These are phyloP conservation scores for Fomitopsis serialis DNA, from an alignment of 768 basidiomycete genomes.

Conservation along the genomic window DNA sequence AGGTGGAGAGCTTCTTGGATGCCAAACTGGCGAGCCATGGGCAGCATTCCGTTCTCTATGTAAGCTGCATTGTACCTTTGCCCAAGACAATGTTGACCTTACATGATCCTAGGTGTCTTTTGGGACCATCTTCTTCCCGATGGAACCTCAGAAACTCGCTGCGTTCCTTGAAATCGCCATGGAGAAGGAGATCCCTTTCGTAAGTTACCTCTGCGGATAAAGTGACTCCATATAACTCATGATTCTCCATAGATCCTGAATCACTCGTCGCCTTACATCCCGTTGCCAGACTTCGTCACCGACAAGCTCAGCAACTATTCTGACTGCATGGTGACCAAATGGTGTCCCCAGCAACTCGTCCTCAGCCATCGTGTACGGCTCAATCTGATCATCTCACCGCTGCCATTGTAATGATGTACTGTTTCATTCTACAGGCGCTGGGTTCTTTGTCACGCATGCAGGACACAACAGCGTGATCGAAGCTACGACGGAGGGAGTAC, in stretches of 20 bases:
- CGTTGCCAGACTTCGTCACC: constrained; percentile 8
- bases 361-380: constrained; percentile 15
- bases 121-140: constrained; percentile 16
- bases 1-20: constrained; percentile 2
- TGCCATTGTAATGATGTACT: no score
- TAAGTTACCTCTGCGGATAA: not conserved
- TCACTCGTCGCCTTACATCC: constrained; percentile 8
- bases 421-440: constrained; percentile 1
- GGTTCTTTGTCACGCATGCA: constrained; percentile 11
- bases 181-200: constrained; percentile 15
- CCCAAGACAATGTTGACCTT: not conserved
- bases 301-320: constrained; percentile 9
- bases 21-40: constrained; percentile 4
- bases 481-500: constrained; percentile 12
- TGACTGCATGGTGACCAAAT: constrained; percentile 13
- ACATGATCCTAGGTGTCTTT: constrained; percentile 12
- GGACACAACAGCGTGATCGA: constrained; percentile 16
- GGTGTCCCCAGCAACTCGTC: constrained; percentile 19
- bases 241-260: constrained; percentile 10
- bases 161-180: constrained; percentile 15
- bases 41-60: constrained; percentile 16
- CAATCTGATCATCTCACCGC: no score
- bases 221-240: not conserved
- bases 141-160: constrained; percentile 12
- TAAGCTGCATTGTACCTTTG: not conserved